A percentile compares a stretch with the other conserved stretches of the same genome.
Conservation (phyloP, 768 basidiomycete genomes). For the Podaxis sp. region DNA sequence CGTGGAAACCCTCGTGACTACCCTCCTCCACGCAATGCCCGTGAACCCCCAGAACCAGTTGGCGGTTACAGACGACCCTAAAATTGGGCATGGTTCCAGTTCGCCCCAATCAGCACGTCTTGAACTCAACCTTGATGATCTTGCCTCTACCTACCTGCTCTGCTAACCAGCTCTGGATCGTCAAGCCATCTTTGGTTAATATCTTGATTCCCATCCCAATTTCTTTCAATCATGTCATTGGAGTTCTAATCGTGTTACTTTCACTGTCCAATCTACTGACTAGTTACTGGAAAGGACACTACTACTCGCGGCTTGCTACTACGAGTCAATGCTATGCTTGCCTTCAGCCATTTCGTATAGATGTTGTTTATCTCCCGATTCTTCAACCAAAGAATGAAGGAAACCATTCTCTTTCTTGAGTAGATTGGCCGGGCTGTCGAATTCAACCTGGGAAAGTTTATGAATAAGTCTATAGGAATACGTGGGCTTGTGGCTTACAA, state of each 20-base stretch:
- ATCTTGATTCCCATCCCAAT: slow-evolving; percentile 1
- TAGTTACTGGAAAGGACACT: slow-evolving; percentile 15
- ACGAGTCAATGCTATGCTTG: slow-evolving; percentile 12
- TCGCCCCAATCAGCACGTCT: slow-evolving; percentile 1
- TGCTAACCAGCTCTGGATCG: slow-evolving; percentile 5
- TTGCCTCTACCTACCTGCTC: slow-evolving; percentile 8
- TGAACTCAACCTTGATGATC: not conserved
- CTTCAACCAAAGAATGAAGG: slow-evolving; percentile 56
- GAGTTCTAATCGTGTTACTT: slow-evolving; percentile 12
- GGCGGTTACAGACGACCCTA: slow-evolving; percentile 43
- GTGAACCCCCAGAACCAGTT: slow-evolving; percentile 42
- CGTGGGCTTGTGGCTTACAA: slow-evolving; percentile 12
- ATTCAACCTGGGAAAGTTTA: slow-evolving; percentile 41
- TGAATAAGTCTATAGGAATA: not conserved
- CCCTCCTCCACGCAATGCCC: slow-evolving; percentile 43
- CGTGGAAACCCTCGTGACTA: slow-evolving; percentile 42
- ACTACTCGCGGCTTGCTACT: slow-evolving; percentile 3
- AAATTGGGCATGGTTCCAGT: slow-evolving; percentile 4
- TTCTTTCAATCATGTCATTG: slow-evolving; percentile 15
- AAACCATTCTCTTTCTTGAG: slow-evolving; percentile 51
- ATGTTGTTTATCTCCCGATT: slow-evolving; percentile 52
- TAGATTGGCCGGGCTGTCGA: slow-evolving; percentile 49
- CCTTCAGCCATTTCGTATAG: slow-evolving; percentile 45
- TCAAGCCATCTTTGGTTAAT: not conserved
- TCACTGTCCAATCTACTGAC: slow-evolving; percentile 9